Conservation (phyloP, 371 early-diverging fungal genomes). For the Mortierella sp. region DNA sequence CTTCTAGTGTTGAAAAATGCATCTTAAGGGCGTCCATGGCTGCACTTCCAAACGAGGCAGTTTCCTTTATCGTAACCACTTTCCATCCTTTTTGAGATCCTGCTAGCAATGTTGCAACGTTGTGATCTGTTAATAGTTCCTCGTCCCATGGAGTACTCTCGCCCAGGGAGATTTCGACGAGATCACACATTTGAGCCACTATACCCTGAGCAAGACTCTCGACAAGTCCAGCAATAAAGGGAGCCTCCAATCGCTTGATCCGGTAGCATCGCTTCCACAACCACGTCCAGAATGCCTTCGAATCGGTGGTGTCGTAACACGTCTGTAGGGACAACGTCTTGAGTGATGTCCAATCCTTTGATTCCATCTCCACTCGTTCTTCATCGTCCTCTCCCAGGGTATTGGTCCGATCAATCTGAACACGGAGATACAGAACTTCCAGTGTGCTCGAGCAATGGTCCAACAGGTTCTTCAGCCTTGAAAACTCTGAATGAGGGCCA, state of each 20-base stretch:
- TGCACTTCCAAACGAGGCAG: not conserved
- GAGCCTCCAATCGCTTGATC: not conserved
- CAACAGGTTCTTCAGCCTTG: not conserved
- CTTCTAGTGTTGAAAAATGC: not conserved
- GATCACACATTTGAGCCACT: not conserved
- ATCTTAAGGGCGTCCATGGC: not conserved
- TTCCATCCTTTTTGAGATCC: not conserved
- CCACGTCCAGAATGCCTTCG: not conserved
- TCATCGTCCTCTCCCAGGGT: not conserved
- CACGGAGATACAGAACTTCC: no score
- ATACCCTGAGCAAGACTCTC: not conserved
- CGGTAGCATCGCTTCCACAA: not conserved
- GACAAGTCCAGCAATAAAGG: not conserved
- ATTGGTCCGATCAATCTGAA: no score
- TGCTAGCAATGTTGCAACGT: not conserved
- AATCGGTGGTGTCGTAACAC: not conserved
- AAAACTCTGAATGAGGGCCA: not conserved
- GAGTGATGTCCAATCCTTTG: not conserved
- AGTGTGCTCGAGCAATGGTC: not conserved
- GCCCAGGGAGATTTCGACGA: not conserved
- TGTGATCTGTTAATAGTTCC: not conserved
- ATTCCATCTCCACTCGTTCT: not conserved
- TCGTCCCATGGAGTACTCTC: not conserved
- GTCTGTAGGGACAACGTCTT: not conserved
- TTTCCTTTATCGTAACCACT: not conserved